Conservation (phyloP, 169 alveolate genomes). For the Condylostoma magnum region DNA sequence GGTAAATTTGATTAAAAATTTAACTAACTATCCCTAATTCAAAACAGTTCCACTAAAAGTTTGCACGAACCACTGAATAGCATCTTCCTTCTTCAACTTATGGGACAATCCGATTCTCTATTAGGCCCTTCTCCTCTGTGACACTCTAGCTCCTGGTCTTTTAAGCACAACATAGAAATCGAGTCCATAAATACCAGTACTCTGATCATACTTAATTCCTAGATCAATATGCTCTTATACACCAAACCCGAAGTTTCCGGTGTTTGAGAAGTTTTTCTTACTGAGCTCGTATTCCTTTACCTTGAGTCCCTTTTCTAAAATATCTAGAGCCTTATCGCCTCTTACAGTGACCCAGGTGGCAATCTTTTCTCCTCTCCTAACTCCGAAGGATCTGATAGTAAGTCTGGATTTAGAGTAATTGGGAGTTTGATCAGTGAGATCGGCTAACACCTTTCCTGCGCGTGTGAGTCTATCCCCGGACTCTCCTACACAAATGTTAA, state of each 20-base stretch:
- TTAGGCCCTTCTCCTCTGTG: slow-evolving; percentile 90
- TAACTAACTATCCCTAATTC: no score
- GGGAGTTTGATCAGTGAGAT: slow-evolving; percentile 98
- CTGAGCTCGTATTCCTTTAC: slow-evolving; percentile 99
- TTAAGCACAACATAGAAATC: slow-evolving; percentile 98
- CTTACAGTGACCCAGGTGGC: slow-evolving; percentile 98
- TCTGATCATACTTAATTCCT: slow-evolving; percentile 99
- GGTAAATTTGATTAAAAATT: no score
- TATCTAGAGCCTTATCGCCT: slow-evolving; percentile 98
- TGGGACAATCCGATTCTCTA: slow-evolving; percentile 93
- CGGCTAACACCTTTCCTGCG: slow-evolving; percentile 99
- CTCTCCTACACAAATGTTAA: slow-evolving; percentile 99
- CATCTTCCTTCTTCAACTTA: slow-evolving; percentile 96
- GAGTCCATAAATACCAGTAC: slow-evolving; percentile 98
- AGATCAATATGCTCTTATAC: slow-evolving; percentile 99
- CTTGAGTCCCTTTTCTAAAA: slow-evolving; percentile 98
- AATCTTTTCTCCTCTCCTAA: slow-evolving; percentile 98
- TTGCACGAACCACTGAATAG: slow-evolving; percentile 96
- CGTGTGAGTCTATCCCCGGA: slow-evolving; percentile 99
- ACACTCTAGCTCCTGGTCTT: slow-evolving; percentile 98
- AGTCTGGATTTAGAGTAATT: slow-evolving; percentile 93
- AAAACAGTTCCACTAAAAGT: slow-evolving; percentile 97
- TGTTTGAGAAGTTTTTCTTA: slow-evolving; percentile 94
- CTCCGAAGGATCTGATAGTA: slow-evolving; percentile 95
- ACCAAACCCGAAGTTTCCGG: slow-evolving; percentile 99